Conservation (phyloP, 2,329 filamentous ascomycete genomes). For the Pyrenochaeta sp. region DNA sequence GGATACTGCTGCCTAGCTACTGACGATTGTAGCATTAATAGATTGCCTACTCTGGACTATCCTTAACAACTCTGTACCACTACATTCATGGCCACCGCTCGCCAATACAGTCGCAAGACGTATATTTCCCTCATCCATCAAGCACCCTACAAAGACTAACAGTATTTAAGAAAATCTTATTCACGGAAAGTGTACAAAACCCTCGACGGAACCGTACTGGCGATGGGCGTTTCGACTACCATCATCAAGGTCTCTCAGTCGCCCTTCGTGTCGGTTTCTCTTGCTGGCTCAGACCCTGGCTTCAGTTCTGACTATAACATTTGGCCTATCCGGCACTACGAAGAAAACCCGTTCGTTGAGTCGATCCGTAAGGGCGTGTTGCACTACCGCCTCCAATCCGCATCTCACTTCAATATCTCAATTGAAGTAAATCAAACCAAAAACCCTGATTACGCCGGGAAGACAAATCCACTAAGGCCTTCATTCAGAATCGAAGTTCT, state of each 20-base stretch:
- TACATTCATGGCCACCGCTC: not conserved
- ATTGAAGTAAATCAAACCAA: constrained; percentile 11
- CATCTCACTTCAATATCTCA: constrained; percentile 3
- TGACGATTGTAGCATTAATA: not conserved
- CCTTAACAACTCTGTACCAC: not conserved
- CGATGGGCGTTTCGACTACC: not conserved
- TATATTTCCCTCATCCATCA: too few relatives aligned
- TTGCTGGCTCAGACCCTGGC: too few relatives aligned
- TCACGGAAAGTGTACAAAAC: not conserved
- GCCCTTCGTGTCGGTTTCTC: not conserved
- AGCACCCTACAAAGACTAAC: too few relatives aligned
- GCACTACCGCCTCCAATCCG: constrained; percentile 14
- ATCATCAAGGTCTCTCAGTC: not conserved
- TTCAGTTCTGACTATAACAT: not conserved
- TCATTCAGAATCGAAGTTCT: constrained; percentile 7
- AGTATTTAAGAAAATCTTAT: not conserved
- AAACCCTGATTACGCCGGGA: not conserved
- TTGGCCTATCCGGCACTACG: not conserved
- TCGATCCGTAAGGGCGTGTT: constrained; percentile 7
- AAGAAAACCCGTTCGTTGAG: constrained; percentile 12
- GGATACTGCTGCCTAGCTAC: not conserved
- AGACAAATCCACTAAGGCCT: not conserved
- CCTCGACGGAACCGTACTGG: not conserved
- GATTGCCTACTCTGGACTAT: not conserved
- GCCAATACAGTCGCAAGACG: too few relatives aligned